These are phyloP conservation scores for Phaeosphaeriaceae sp. DNA, from an alignment of 2,329 filamentous ascomycete genomes.

Conservation along the genomic window DNA sequence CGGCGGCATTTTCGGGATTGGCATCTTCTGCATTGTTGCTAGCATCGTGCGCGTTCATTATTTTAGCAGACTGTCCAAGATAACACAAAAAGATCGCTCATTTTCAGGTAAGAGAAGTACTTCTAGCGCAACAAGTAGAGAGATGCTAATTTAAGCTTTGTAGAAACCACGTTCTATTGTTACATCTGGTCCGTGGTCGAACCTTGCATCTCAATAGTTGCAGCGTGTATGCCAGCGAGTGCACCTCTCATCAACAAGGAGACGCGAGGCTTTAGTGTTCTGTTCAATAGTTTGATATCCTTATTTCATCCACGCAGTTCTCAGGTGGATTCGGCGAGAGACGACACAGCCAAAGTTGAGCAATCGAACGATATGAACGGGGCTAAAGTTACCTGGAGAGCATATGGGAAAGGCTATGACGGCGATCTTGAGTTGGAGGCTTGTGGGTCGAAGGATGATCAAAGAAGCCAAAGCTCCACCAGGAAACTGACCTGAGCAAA, in stretches of 20 bases:
- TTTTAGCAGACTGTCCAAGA: not conserved
- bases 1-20: not conserved
- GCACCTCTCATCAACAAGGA: not conserved
- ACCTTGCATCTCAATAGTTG: not conserved
- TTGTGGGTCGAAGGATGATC: not conserved
- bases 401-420: not conserved
- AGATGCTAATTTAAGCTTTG: not conserved
- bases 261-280: not conserved
- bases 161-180: not conserved
- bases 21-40: constrained; percentile 1
- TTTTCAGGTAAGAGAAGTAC: not conserved
- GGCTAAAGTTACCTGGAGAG: not conserved
- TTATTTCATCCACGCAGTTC: not conserved
- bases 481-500: no score
- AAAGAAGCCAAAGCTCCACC: not conserved
- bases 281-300: not conserved
- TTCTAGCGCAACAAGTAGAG: no score
- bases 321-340: not conserved
- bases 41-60: not conserved
- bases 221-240: not conserved
- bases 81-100: not conserved
- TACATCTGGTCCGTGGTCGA: not conserved
- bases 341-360: no score
- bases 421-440: not conserved
- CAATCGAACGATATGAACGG: no score